Percentiles rank a stretch among this genome's conserved stretches.
Conservation (phyloP, 2,329 filamentous ascomycete species). For the Aureobasidium leucospermi region DNA sequence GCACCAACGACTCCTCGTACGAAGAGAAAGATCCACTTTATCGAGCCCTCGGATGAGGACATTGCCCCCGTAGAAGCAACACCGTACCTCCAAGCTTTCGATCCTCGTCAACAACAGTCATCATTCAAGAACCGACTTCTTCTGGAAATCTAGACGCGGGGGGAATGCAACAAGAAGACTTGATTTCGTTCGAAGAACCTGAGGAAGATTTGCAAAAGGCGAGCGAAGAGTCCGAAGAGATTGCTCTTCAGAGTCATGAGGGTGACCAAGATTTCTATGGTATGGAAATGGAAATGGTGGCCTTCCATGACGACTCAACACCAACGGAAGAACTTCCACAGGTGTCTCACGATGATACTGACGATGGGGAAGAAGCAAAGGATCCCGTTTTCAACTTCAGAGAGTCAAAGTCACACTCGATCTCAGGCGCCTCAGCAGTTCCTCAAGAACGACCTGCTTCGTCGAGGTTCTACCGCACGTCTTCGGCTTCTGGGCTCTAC, state of each 20-base stretch:
- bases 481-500: neutral
- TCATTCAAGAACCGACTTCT: neutral
- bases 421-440: conserved; percentile 8
- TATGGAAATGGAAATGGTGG: neutral
- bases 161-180: neutral
- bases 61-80: conserved; percentile 9
- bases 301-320: neutral
- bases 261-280: neutral
- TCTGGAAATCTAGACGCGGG: neutral
- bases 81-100: neutral
- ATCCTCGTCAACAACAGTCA: neutral
- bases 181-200: conserved; percentile 1
- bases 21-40: conserved; percentile 18
- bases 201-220: neutral
- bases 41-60: conserved; percentile 11
- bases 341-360: conserved; percentile 1
- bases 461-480: conserved; percentile 16
- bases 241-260: neutral
- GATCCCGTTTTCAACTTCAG: neutral
- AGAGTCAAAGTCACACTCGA: conserved; percentile 1
- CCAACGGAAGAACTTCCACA: conserved; percentile 1
- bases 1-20: conserved; percentile 2
- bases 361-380: neutral
- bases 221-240: neutral
- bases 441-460: neutral